phyloP scores from a whole-genome alignment of 2,329 filamentous ascomycete genomes.

The Aureobasidium melanogenum region DNA sequence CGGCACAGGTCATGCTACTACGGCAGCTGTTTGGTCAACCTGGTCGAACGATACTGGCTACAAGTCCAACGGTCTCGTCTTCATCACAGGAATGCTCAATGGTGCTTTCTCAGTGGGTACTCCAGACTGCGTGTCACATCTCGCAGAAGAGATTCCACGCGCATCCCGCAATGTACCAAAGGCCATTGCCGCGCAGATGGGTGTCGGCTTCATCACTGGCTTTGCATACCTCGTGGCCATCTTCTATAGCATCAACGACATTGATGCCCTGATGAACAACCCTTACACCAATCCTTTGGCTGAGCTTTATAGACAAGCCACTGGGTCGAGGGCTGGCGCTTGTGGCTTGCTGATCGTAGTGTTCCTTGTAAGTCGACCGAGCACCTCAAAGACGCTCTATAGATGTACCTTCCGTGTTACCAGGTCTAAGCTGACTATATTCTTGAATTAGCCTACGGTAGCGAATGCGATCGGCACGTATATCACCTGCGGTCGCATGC shows the following conservation, averaged over 20 bases:
- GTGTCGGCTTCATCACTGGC: constrained; percentile 43
- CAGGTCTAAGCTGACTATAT: background rate
- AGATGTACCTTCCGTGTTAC: background rate
- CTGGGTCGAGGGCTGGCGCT: constrained; percentile 30
- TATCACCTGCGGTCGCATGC: constrained; percentile 52
- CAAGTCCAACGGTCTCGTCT: constrained; percentile 47
- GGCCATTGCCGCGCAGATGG: constrained; percentile 43
- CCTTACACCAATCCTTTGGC: constrained; percentile 47
- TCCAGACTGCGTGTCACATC: constrained; percentile 53
- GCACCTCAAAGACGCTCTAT: too few species aligned
- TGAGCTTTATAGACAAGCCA: constrained; percentile 52
- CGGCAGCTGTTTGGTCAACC: constrained; percentile 34
- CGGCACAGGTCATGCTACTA: constrained; percentile 32
- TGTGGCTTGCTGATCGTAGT: constrained; percentile 40
- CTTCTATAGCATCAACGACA: constrained; percentile 51
- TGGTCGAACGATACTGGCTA: constrained; percentile 36
- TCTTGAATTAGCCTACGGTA: constrained; percentile 32
- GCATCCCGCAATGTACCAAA: constrained; percentile 46
- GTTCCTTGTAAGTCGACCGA: constrained; percentile 24
- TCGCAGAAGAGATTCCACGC: constrained; percentile 54
- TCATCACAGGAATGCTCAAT: constrained; percentile 55
- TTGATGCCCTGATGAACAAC: constrained; percentile 44
- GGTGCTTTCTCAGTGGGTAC: constrained; percentile 58
- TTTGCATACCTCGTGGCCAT: constrained; percentile 33
- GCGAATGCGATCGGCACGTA: constrained; percentile 47